Conservation (phyloP, 2,329 filamentous ascomycete species). For the Thelonectria discophora region DNA sequence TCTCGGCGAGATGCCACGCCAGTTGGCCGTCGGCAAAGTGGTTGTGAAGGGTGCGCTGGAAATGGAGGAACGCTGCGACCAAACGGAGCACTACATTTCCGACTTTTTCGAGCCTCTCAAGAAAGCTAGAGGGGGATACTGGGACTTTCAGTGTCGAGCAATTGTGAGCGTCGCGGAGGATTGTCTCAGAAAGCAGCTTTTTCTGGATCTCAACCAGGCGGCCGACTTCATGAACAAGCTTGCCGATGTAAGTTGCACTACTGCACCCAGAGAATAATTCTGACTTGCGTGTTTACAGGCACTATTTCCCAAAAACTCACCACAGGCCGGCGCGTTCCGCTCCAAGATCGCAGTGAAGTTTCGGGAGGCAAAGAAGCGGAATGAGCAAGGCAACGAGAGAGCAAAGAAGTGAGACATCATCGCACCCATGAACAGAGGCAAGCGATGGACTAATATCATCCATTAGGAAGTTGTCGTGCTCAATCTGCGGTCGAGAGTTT, state of each 20-base stretch:
- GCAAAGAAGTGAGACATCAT: no score
- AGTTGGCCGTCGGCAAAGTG: neutral
- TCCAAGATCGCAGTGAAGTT: no score
- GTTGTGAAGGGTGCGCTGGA: neutral
- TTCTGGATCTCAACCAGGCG: neutral
- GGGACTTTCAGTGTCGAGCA: neutral
- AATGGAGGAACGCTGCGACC: neutral
- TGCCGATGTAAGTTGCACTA: neutral
- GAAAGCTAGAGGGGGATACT: neutral
- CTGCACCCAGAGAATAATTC: neutral
- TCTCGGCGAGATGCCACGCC: neutral
- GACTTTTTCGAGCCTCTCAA: neutral
- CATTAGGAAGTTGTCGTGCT: no score
- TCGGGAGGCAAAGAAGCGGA: no score
- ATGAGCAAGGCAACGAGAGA: no score
- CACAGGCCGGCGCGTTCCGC: no score
- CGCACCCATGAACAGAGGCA: no score
- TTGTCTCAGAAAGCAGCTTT: neutral
- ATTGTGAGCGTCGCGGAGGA: neutral
- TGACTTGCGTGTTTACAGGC: neutral
- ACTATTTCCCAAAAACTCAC: no score
- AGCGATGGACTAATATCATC: no score
- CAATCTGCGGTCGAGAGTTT: no score
- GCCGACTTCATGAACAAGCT: neutral
- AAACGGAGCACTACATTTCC: neutral